Evolutionary conservation across 768 basidiomycete genomes (phyloP).

Genomic region (Lentinula aciculospora): DNA sequence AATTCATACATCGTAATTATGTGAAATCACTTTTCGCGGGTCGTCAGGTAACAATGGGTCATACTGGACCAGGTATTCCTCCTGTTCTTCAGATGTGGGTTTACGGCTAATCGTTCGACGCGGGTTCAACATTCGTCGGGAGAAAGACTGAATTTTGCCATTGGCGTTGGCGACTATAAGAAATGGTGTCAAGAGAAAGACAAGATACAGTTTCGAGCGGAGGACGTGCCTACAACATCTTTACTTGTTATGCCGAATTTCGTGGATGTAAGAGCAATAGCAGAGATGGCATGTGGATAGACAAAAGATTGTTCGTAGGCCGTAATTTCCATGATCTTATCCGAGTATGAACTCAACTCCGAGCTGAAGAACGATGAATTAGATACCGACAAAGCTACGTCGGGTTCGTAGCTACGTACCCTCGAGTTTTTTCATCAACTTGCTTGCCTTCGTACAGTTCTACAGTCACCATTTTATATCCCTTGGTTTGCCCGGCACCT

Average conservation of each 20-base stretch:
- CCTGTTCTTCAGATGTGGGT: slow-evolving; percentile 69
- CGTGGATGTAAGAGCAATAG: slow-evolving; percentile 72
- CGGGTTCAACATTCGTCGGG: slow-evolving; percentile 73
- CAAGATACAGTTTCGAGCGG: background rate
- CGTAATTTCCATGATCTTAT: slow-evolving; percentile 46
- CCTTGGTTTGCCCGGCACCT: slow-evolving; percentile 48
- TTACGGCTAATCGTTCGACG: slow-evolving; percentile 72
- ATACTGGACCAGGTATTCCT: slow-evolving; percentile 83
- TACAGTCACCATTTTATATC: slow-evolving; percentile 71
- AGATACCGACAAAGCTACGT: background rate
- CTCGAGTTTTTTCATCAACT: slow-evolving; percentile 63
- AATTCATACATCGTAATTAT: slow-evolving; percentile 9
- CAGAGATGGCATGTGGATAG: slow-evolving; percentile 62
- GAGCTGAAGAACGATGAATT: slow-evolving; percentile 27
- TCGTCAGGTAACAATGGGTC: slow-evolving; percentile 77
- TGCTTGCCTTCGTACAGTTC: slow-evolving; percentile 82
- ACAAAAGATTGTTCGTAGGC: slow-evolving; percentile 66
- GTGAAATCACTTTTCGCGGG: slow-evolving; percentile 42
- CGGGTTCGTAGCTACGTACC: slow-evolving; percentile 41
- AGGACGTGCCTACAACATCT: slow-evolving; percentile 67
- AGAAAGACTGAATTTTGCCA: slow-evolving; percentile 69
- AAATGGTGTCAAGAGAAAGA: background rate
- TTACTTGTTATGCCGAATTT: slow-evolving; percentile 85
- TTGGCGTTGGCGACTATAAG: slow-evolving; percentile 68
- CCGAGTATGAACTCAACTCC: slow-evolving; percentile 49